Evolutionary conservation across 208 protist species (phyloP), one percentile per base, ranked within the genome.

Genomic region (Herpetomonas tarakana): DNA sequence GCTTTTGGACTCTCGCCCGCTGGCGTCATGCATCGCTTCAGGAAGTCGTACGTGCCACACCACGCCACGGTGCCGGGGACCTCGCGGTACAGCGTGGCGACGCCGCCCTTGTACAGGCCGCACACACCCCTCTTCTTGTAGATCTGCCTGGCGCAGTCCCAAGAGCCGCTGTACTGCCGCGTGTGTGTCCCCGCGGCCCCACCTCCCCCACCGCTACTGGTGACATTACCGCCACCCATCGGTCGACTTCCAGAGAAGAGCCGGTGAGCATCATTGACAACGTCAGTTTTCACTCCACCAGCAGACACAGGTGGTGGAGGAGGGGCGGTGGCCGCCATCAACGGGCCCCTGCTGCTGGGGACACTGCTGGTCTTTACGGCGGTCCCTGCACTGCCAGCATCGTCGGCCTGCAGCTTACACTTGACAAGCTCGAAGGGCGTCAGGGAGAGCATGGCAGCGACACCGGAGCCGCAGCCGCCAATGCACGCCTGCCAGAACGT

Each of bases 371-470:
- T n/a, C n/a, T n/a, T n/a, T n/a, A n/a, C n/a, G n/a, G n/a, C n/a
- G n/a, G n/a, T n/a, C 14, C 35, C 35, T 41, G 35, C 35, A 41
- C 9, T 14, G 25, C 4, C 9, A 30, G 21, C 19, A 54, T 82
- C 81, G 44, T 84, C 85, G 0, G 80, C 80, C 68, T 94, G 88
- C 81, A 96, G 72, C 30, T 60, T 70, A 52, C 86, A 95, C 86
- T 93, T 94, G 28, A 96, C 74, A 19, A 93, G 67, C 62, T 94
- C 88, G 35, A 94, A 83, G 0, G 91, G 91, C 2, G 88, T 88
- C 6, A 94, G 56, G 38, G 74, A 91, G 25, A 78, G 22, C n/a
- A 76, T 67, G 11, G 81, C 74, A 0, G 81, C 87, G 21, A 88
- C 72, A 6, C 90, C 90, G 24, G 76, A 74, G 29, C 74, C 74